A percentile compares a stretch with the other conserved stretches of the same genome.
These are phyloP conservation scores for Colletotrichum eleusines DNA, from an alignment of 2,329 filamentous ascomycete species.

Conservation along the genomic window DNA sequence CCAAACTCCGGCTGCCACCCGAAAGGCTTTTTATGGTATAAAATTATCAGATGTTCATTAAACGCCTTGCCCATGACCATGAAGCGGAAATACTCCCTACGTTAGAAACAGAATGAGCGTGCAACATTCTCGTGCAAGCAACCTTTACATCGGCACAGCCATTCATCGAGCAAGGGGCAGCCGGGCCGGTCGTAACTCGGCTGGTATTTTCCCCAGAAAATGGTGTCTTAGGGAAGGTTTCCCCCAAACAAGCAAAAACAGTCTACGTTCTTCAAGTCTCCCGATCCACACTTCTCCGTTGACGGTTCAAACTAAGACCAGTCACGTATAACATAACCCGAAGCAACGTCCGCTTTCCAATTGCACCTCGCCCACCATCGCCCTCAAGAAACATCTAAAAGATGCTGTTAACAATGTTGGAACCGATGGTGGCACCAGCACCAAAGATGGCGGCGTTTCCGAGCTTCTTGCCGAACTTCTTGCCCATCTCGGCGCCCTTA, in stretches of 20 bases:
- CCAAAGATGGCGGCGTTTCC: conserved; percentile 89
- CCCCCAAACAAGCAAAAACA: not conserved
- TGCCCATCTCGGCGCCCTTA: conserved; percentile 81
- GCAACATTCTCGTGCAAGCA: not conserved
- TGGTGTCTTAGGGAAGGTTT: not conserved
- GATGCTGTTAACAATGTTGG: conserved; percentile 90
- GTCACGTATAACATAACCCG: conserved; percentile 1
- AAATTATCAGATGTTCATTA: conserved; percentile 2
- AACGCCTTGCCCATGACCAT: conserved; percentile 14
- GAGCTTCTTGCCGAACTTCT: conserved; percentile 95
- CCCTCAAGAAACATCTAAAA: conserved; percentile 66
- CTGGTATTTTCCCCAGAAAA: not conserved
- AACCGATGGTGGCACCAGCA: conserved; percentile 90
- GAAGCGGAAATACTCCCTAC: not conserved
- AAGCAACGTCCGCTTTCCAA: not conserved
- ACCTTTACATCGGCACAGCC: not conserved
- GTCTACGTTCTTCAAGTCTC: conserved; percentile 1
- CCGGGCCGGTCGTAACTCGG: not conserved
- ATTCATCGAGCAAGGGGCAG: not conserved
- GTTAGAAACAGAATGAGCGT: conserved; percentile 5
- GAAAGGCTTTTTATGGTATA: not conserved
- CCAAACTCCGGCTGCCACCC: not conserved
- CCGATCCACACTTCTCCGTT: not conserved
- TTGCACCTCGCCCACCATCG: not conserved
- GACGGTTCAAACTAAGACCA: not conserved